A percentile compares a stretch with the other conserved stretches of the same genome.
These are phyloP conservation scores for Aureobasidium sp. DNA, from an alignment of 2,329 filamentous ascomycete genomes.

Conservation along the genomic window DNA sequence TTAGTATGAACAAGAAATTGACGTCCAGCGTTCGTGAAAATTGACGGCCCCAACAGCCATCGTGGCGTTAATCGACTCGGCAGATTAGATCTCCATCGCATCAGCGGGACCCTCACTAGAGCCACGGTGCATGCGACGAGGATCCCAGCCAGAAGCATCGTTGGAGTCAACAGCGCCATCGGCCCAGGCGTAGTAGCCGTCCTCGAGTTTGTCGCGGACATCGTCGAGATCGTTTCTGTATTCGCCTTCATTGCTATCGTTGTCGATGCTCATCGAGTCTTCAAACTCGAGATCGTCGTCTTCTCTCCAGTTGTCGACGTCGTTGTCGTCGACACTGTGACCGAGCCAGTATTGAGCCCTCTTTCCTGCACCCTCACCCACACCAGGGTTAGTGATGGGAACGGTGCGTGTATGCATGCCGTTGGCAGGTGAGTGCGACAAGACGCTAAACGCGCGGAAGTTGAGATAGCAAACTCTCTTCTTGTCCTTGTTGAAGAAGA, in stretches of 20 bases:
- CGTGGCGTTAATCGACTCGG: background rate
- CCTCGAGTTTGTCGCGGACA: constrained; percentile 28
- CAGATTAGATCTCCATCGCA: constrained; percentile 19
- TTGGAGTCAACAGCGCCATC: constrained; percentile 23
- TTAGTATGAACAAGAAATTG: constrained; percentile 11
- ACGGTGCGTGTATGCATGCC: constrained; percentile 37
- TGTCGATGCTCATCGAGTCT: constrained; percentile 15
- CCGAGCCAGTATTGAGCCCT: constrained; percentile 85
- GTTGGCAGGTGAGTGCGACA: constrained; percentile 55
- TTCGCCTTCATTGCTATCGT: constrained; percentile 28
- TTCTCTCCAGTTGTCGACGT: constrained; percentile 18
- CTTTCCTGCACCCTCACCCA: constrained; percentile 60
- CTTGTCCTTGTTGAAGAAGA: constrained; percentile 90
- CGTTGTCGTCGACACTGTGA: constrained; percentile 36
- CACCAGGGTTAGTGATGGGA: constrained; percentile 34
- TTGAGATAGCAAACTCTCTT: constrained; percentile 95
- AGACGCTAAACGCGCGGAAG: constrained; percentile 76
- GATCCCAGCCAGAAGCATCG: constrained; percentile 18
- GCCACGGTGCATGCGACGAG: constrained; percentile 16
- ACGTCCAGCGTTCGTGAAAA: constrained; percentile 11
- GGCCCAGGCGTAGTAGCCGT: constrained; percentile 24
- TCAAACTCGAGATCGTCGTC: constrained; percentile 28
- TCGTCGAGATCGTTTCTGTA: constrained; percentile 30
- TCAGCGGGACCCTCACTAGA: constrained; percentile 19
- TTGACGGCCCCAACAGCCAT: background rate